Conservation (phyloP, 2,329 filamentous ascomycete species). For the Dactylellina cionopaga region DNA sequence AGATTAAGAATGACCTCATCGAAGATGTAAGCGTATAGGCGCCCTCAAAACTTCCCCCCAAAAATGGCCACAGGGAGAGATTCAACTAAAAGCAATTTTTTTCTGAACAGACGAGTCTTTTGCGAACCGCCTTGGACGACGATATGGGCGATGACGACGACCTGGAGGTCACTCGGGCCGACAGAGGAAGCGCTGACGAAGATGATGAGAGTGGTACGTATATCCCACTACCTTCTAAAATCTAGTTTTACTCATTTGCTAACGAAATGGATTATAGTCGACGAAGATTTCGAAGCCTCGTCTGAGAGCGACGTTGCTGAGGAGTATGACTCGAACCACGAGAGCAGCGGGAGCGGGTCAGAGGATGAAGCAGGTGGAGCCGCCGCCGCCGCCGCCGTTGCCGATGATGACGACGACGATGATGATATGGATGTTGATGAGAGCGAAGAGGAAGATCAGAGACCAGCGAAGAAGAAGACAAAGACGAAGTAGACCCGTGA, state of each 20-base stretch:
- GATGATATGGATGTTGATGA: conserved; percentile 64
- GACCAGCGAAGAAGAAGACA: conserved; percentile 61
- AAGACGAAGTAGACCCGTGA: conserved; percentile 56
- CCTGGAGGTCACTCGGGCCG: conserved; percentile 74
- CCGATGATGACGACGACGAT: conserved; percentile 66
- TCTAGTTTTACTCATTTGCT: conserved; percentile 3
- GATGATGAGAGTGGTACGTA: conserved; percentile 74
- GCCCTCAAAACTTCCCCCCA: conserved; percentile 41
- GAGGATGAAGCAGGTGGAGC: conserved; percentile 71
- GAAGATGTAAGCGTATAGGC: conserved; percentile 77
- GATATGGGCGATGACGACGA: conserved; percentile 88
- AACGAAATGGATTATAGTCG: conserved; percentile 69
- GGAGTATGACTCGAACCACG: conserved; percentile 91
- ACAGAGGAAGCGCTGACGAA: conserved; percentile 92
- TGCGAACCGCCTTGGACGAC: conserved; percentile 84
- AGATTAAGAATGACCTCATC: conserved; percentile 98
- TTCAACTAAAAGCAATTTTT: conserved; percentile 29
- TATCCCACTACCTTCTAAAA: background rate
- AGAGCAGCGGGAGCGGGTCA: conserved; percentile 79
- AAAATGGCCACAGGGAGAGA: conserved; percentile 16
- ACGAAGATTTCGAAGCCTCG: conserved; percentile 94
- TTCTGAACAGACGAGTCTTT: conserved; percentile 65
- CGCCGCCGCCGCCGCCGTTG: background rate
- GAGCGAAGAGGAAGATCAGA: conserved; percentile 62
- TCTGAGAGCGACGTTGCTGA: conserved; percentile 95